These are phyloP conservation scores for Platanthera guangdongensis DNA, from an alignment of 106 monocot genomes.

Conservation along the genomic window DNA sequence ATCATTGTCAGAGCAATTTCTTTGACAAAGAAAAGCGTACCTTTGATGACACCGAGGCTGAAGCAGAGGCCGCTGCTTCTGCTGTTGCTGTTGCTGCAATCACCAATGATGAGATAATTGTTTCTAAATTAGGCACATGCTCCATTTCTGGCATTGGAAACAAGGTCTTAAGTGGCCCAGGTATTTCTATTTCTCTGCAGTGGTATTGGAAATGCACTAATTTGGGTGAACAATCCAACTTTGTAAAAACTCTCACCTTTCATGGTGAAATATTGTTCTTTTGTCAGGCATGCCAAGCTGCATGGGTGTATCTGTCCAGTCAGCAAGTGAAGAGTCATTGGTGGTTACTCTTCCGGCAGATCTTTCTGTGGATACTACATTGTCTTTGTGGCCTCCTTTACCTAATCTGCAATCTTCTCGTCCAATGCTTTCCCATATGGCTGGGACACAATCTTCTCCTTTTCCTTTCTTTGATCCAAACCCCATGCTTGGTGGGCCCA, in stretches of 20 bases:
- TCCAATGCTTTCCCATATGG: conserved; percentile 59
- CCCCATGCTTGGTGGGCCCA: conserved; percentile 53
- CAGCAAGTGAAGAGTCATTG: conserved; percentile 56
- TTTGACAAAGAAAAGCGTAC: conserved; percentile 49
- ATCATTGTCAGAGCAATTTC: conserved; percentile 23
- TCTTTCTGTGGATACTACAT: conserved; percentile 79
- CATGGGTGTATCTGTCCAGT: conserved; percentile 32
- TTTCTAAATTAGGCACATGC: conserved; percentile 16
- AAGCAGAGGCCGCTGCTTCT: conserved; percentile 97
- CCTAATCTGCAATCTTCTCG: conserved; percentile 59
- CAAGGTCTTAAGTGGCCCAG: conserved; percentile 26
- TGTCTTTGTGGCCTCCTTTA: conserved; percentile 69
- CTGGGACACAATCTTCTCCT: conserved; percentile 51
- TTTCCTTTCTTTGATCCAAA: conserved; percentile 89
- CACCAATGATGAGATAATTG: conserved; percentile 62
- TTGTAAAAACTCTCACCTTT: background rate
- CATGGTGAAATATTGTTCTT: conserved; percentile 1
- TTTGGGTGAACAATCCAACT: background rate
- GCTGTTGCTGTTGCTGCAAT: conserved; percentile 96
- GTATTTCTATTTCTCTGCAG: conserved; percentile 11
- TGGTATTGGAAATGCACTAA: background rate
- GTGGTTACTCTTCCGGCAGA: conserved; percentile 86
- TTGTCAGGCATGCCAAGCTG: conserved; percentile 22
- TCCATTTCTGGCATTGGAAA: conserved; percentile 19
- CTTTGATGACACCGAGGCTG: conserved; percentile 67